Percentiles rank a stretch among this genome's conserved stretches.
phyloP scores from a whole-genome alignment of 106 monocot species.

The Acanthochlamys bracteata region DNA sequence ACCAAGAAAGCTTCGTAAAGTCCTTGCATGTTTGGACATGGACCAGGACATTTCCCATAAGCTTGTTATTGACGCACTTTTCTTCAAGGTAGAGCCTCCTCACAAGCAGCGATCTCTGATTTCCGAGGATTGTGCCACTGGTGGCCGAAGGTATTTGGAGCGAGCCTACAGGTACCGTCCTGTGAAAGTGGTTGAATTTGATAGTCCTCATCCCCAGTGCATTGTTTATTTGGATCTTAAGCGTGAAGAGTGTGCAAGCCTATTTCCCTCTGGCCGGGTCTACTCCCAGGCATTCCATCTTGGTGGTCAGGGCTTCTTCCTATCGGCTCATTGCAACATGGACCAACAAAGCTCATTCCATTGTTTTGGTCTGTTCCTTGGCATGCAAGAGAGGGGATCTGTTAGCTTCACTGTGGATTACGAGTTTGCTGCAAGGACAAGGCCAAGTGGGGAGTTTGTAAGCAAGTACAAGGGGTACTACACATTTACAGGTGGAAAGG shows the following conservation, averaged over 20 bases:
- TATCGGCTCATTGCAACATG: slow-evolving; percentile 72
- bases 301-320: slow-evolving; percentile 72
- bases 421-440: slow-evolving; percentile 63
- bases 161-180: slow-evolving; percentile 77
- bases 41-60: slow-evolving; percentile 55
- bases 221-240: slow-evolving; percentile 63
- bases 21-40: slow-evolving; percentile 42
- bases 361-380: slow-evolving; percentile 68
- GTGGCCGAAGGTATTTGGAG: slow-evolving; percentile 31
- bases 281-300: slow-evolving; percentile 78
- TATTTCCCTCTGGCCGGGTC: slow-evolving; percentile 56
- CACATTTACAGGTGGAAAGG: slow-evolving; percentile 71
- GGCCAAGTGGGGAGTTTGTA: slow-evolving; percentile 42
- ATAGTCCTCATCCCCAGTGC: slow-evolving; percentile 60
- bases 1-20: slow-evolving; percentile 52
- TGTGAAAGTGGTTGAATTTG: slow-evolving; percentile 66
- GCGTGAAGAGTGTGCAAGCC: slow-evolving; percentile 46
- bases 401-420: slow-evolving; percentile 71
- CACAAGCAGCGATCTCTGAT: slow-evolving; percentile 50
- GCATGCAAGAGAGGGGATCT: slow-evolving; percentile 76
- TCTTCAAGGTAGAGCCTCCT: slow-evolving; percentile 63
- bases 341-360: slow-evolving; percentile 68
- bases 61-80: slow-evolving; percentile 53
- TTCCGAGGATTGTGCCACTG: slow-evolving; percentile 18
- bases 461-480: slow-evolving; percentile 75